phyloP scores from a whole-genome alignment of 306 rosid genomes.

The Cicer yamashitae region DNA sequence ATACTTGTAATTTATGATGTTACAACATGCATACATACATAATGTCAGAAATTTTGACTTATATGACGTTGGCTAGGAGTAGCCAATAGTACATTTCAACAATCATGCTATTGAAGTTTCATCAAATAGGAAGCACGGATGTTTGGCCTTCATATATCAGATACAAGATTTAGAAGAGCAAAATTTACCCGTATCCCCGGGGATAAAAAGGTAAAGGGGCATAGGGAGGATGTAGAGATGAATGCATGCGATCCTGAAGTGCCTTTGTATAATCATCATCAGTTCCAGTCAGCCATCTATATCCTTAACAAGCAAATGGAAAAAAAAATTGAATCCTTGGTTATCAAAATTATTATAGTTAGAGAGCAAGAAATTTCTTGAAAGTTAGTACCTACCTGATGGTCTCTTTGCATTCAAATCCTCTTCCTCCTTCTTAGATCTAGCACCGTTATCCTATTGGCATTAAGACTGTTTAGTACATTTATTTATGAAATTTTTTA shows the following conservation, averaged over 20 bases:
- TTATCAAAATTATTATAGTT: not conserved
- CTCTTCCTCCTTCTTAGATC: conserved; percentile 69
- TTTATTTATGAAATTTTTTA: not conserved
- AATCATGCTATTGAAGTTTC: too few relatives aligned
- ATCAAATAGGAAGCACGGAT: too few relatives aligned
- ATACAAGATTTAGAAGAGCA: not conserved
- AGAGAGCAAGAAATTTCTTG: not conserved
- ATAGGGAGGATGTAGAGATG: conserved; percentile 61
- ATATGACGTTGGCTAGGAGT: not conserved
- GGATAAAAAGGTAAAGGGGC: conserved; percentile 56
- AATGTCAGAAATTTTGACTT: not conserved
- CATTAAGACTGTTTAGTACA: conserved; percentile 37
- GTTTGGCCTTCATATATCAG: too few relatives aligned
- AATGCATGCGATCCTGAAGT: conserved; percentile 59
- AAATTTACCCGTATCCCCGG: conserved; percentile 54
- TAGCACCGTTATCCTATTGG: conserved; percentile 65
- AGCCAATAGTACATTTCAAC: not conserved
- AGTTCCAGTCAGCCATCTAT: conserved; percentile 54
- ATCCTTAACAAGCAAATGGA: conserved; percentile 54
- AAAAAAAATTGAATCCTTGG: conserved; percentile 17
- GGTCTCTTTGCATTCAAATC: conserved; percentile 71
- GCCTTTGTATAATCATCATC: conserved; percentile 61
- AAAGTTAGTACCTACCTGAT: conserved; percentile 52
- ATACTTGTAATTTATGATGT: not conserved
- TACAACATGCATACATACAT: not conserved